Percentiles rank a stretch among this genome's conserved stretches.
phyloP scores from a whole-genome alignment of 1,284 basidiomycete species.

The Crucibulum cyathiforme region DNA sequence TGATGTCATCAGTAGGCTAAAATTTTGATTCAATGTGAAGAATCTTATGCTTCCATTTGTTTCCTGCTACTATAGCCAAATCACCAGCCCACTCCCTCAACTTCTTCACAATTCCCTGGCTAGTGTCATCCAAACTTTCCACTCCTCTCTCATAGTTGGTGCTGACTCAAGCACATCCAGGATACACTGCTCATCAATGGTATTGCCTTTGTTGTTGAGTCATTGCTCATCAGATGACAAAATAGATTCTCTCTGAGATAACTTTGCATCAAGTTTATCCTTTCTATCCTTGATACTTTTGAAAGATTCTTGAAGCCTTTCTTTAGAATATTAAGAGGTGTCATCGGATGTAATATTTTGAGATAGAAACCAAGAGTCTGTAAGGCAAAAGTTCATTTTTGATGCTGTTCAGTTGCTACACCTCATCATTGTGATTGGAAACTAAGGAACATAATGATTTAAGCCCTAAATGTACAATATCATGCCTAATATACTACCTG shows the following conservation, averaged over 20 bases:
- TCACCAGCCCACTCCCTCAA: too few species aligned
- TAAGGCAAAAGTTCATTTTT: background rate
- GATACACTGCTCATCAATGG: constrained; percentile 16
- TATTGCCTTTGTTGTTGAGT: constrained; percentile 19
- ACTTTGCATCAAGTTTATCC: background rate
- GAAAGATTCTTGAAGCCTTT: background rate
- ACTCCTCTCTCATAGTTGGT: background rate
- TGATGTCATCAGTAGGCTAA: too few species aligned
- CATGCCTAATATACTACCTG: background rate
- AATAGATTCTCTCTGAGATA: constrained; percentile 1
- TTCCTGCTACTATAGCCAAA: too few species aligned
- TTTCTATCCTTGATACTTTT: background rate
- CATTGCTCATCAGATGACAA: constrained; percentile 9
- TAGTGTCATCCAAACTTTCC: too few species aligned
- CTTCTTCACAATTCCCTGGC: too few species aligned
- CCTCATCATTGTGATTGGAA: background rate
- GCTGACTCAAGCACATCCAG: constrained; percentile 20
- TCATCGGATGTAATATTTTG: background rate
- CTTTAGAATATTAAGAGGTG: background rate
- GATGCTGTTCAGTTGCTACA: background rate
- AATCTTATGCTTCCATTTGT: too few species aligned
- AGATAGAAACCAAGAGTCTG: background rate
- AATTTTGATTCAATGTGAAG: too few species aligned
- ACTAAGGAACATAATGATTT: background rate
- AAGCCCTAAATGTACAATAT: background rate